Conservation (phyloP, 176 grass and related monocot genomes). For the Cymbopogon citratus region DNA sequence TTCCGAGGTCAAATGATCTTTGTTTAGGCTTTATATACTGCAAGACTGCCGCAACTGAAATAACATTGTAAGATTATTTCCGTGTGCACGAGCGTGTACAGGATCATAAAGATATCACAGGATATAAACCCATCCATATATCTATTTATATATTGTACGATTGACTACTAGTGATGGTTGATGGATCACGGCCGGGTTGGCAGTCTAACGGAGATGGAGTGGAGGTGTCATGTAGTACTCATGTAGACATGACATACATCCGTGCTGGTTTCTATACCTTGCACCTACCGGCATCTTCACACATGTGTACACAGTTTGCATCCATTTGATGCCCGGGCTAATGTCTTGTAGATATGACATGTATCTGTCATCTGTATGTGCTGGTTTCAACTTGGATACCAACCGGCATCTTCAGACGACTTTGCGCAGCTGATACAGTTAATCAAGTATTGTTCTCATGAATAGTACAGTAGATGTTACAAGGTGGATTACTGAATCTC, state of each 20-base stretch:
- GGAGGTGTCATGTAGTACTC: not conserved
- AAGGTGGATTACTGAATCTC: not conserved
- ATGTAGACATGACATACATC: constrained; percentile 22
- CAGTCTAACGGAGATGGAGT: not conserved
- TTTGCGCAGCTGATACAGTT: not conserved
- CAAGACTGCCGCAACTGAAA: not conserved
- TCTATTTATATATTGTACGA: not conserved
- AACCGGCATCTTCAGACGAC: not conserved
- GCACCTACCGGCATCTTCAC: constrained; percentile 5
- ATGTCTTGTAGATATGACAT: constrained; percentile 11
- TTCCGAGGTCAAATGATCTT: not conserved
- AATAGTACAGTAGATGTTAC: not conserved
- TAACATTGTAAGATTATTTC: not conserved
- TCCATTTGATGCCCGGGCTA: too few relatives aligned
- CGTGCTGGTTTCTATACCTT: not conserved
- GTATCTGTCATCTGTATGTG: not conserved
- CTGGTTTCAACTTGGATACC: not conserved
- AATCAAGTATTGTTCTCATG: not conserved
- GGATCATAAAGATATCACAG: not conserved
- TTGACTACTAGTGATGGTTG: not conserved
- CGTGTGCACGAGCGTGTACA: not conserved
- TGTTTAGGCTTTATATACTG: not conserved
- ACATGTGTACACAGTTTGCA: too few relatives aligned
- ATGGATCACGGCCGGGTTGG: not conserved
- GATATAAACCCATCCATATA: not conserved